phyloP scores from a whole-genome alignment of 345 rosid species.

The Anacardium occidentale region DNA sequence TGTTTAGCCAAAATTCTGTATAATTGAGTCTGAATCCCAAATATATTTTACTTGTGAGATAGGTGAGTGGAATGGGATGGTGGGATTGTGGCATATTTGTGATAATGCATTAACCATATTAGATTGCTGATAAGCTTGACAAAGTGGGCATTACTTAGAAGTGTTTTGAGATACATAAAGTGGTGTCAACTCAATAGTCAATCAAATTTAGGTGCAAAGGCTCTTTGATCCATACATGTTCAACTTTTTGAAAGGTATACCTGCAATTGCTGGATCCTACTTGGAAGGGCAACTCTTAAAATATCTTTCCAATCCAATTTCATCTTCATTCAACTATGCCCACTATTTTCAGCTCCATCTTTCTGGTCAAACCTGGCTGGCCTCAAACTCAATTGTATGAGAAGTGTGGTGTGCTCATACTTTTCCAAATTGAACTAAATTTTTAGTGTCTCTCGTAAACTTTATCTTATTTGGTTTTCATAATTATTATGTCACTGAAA shows the following conservation, averaged over 20 bases:
- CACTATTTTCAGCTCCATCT: not conserved
- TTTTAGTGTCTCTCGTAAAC: not conserved
- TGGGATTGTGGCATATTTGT: not conserved
- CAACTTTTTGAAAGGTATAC: not conserved
- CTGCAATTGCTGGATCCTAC: not conserved
- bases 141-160: not conserved
- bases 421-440: not conserved
- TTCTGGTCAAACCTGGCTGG: not conserved
- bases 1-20: not conserved
- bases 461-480: not conserved
- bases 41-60: not conserved
- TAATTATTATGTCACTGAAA: conserved; percentile 1
- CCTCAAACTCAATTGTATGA: not conserved
- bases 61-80: not conserved
- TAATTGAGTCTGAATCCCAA: too few relatives aligned
- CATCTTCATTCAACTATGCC: not conserved
- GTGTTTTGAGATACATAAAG: not conserved
- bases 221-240: not conserved
- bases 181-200: not conserved
- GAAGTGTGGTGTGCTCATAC: not conserved
- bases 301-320: not conserved
- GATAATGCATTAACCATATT: not conserved
- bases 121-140: not conserved
- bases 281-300: not conserved
- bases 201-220: not conserved